Evolutionary conservation across 2,329 filamentous ascomycete genomes (phyloP), one percentile per base, ranked within the genome.

Genomic region (Didymella pinodella): DNA sequence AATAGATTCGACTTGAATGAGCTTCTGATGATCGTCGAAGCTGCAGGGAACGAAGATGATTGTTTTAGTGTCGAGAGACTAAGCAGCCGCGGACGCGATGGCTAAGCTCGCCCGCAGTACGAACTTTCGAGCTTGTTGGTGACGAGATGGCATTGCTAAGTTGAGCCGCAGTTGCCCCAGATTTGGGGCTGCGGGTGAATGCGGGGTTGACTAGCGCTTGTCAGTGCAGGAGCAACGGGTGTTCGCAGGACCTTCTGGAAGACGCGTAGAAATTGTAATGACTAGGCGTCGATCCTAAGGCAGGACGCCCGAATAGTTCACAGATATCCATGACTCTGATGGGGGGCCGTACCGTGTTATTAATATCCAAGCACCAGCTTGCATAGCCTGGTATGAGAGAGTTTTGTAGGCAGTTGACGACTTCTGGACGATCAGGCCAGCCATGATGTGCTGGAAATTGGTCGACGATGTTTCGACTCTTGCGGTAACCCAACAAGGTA

Each of bases 161-260:
- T 44, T 44, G 28, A 55, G 51, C 26, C 45, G 29, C 29, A 41
- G 14, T 18, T n/a, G 46, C 46, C 36, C 38, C 22, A 16, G 29
- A 7, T 43, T 12, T 47, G 20, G n/a, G 36, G 38, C 7, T 36
- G 52, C 41, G 34, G 34, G 43, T 48, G 32, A 28, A 51, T 57
- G 54, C 28, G 48, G 48, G 48, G 48, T 43, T 26, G 14, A 16
- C 32, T 55, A 47, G 54, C 12, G 47, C 20, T 5, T 34, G 20
- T 36, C 29, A 44, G 40, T 45, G 49, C 36, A 36, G 36, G 18
- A 41, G 41, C 22, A 50, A 50, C 41, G 12, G 54, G 54, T 34
- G 47, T 56, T 56, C 41, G 47, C 47, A 51, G 47, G 32, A 25
- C 4, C 14, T 48, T 54, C 44, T 54, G 20, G 47, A 38, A 57